phyloP scores from a whole-genome alignment of 306 rosid species.

The Comarum palustre region DNA sequence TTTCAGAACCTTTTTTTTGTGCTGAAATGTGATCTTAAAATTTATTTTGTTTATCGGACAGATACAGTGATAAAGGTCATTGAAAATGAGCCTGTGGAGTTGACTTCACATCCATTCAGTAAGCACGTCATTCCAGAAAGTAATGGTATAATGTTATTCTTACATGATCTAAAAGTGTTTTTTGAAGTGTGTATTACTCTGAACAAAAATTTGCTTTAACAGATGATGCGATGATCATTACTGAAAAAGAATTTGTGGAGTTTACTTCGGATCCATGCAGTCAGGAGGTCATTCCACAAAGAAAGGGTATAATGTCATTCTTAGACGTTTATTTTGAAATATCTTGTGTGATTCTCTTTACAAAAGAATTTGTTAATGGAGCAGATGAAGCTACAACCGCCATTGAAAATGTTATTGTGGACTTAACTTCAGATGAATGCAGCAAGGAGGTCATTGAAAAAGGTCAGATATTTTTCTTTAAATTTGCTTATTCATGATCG shows the following conservation, averaged over 20 bases:
- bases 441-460: slow-evolving; percentile 25
- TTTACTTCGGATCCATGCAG: slow-evolving; percentile 22
- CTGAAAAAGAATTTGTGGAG: slow-evolving; percentile 32
- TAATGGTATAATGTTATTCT: neutral
- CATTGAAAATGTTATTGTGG: slow-evolving; percentile 30
- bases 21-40: neutral
- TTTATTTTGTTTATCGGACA: slow-evolving; percentile 23
- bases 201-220: slow-evolving; percentile 24
- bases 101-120: slow-evolving; percentile 13
- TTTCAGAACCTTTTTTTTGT: neutral
- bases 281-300: slow-evolving; percentile 24
- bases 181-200: slow-evolving; percentile 9
- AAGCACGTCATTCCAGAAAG: neutral
- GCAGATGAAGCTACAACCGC: slow-evolving; percentile 32
- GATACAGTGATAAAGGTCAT: slow-evolving; percentile 25
- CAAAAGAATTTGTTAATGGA: neutral
- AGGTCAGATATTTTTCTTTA: slow-evolving; percentile 17
- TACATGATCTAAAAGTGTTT: neutral
- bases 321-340: neutral
- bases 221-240: slow-evolving; percentile 26
- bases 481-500: neutral
- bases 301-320: slow-evolving; percentile 19
- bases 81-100: slow-evolving; percentile 32
- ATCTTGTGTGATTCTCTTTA: neutral
- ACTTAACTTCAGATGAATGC: slow-evolving; percentile 21